Percentiles rank a stretch among this genome's conserved stretches.
These are phyloP conservation scores for Xerocomus potaroensis DNA, from an alignment of 768 basidiomycete genomes.

Conservation along the genomic window DNA sequence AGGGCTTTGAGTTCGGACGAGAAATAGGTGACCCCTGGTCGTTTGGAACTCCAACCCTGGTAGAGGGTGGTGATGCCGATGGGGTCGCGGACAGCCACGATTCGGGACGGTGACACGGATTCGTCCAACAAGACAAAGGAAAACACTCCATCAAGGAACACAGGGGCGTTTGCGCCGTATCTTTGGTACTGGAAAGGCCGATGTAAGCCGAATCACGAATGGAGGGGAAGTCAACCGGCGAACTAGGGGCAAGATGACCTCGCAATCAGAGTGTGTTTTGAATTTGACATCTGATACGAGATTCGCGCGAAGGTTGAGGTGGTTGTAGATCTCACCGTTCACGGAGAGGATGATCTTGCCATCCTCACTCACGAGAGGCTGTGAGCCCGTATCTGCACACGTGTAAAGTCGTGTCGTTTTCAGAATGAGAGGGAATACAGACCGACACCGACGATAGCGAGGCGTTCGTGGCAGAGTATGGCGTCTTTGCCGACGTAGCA, in stretches of 20 bases:
- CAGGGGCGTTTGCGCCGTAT: slow-evolving; percentile 71
- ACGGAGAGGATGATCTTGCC: slow-evolving; percentile 82
- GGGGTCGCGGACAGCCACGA: slow-evolving; percentile 96
- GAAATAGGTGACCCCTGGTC: slow-evolving; percentile 84
- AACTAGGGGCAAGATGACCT: slow-evolving; percentile 92
- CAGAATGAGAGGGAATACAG: slow-evolving; percentile 24
- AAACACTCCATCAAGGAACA: slow-evolving; percentile 95
- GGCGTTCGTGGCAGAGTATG: slow-evolving; percentile 90
- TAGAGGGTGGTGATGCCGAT: slow-evolving; percentile 99
- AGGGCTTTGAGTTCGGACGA: slow-evolving; percentile 95
- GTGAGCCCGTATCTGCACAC: slow-evolving; percentile 84
- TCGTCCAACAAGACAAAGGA: slow-evolving; percentile 96
- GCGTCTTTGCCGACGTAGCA: slow-evolving; percentile 81
- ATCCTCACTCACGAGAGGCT: slow-evolving; percentile 86
- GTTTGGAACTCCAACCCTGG: slow-evolving; percentile 86
- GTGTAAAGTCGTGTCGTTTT: neutral
- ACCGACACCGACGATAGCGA: slow-evolving; percentile 99
- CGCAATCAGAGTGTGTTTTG: slow-evolving; percentile 98
- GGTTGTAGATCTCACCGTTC: slow-evolving; percentile 99
- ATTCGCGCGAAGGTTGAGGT: slow-evolving; percentile 68
- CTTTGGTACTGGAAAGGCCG: slow-evolving; percentile 65
- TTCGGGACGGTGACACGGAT: slow-evolving; percentile 79
- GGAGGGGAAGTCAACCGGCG: slow-evolving; percentile 18
- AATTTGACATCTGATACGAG: slow-evolving; percentile 69
- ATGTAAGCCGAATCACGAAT: neutral